Conservation (phyloP, 805 yeast genomes). For the Candida tibetensis region DNA sequence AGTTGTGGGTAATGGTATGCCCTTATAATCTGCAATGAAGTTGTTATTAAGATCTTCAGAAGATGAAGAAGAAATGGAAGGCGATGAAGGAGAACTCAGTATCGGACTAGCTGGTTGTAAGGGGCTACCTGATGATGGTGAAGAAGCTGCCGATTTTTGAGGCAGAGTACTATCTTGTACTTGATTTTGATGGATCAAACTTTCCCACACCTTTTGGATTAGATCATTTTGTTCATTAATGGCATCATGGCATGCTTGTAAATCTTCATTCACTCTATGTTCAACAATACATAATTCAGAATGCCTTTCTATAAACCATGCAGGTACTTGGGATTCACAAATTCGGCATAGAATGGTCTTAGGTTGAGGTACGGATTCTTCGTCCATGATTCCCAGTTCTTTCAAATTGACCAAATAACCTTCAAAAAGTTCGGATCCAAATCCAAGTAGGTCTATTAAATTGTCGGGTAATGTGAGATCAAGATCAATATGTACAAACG, state of each 20-base stretch:
- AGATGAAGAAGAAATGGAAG: constrained; percentile 14
- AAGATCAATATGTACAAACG: constrained; percentile 61
- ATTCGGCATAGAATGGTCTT: constrained; percentile 82
- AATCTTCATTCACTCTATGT: constrained; percentile 75
- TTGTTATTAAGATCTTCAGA: constrained; percentile 7
- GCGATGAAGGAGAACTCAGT: not conserved
- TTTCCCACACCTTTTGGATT: constrained; percentile 44
- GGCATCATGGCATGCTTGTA: constrained; percentile 72
- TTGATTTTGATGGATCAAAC: constrained; percentile 27
- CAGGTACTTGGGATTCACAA: constrained; percentile 87
- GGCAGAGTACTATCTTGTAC: constrained; percentile 8
- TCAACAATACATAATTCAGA: constrained; percentile 84
- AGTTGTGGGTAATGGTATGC: constrained; percentile 45
- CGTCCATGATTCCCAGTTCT: constrained; percentile 62
- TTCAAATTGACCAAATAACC: constrained; percentile 65
- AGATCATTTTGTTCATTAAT: constrained; percentile 66
- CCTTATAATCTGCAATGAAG: constrained; percentile 52
- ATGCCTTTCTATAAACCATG: constrained; percentile 95
- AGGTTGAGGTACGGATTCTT: constrained; percentile 70
- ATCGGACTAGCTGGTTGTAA: not conserved
- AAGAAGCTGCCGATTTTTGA: constrained; percentile 8
- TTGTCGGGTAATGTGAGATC: constrained; percentile 68
- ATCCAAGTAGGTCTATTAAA: constrained; percentile 76
- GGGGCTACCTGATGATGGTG: constrained; percentile 1
- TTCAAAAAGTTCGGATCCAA: constrained; percentile 82